These are phyloP conservation scores for Penicillium digitatum DNA, from an alignment of 2,329 filamentous ascomycete species.

Conservation along the genomic window DNA sequence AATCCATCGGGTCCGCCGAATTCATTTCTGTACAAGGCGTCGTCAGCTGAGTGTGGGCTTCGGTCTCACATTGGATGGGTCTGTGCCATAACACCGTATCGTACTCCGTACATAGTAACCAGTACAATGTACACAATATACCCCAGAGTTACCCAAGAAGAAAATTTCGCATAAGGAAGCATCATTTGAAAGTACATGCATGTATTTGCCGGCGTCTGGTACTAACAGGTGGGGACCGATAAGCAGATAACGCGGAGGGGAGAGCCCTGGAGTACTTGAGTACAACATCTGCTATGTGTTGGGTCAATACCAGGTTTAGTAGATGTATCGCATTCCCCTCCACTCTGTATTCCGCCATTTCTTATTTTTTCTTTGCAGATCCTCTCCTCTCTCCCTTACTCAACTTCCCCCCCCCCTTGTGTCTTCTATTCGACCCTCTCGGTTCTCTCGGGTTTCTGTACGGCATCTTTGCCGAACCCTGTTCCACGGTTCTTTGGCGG, in stretches of 20 bases:
- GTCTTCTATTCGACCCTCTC: background rate
- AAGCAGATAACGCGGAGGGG: constrained; percentile 6
- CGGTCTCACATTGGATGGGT: constrained; percentile 7
- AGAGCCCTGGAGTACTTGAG: background rate
- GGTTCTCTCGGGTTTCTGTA: constrained; percentile 9
- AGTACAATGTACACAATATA: background rate
- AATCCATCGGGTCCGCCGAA: no score
- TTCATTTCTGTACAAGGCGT: constrained; percentile 4
- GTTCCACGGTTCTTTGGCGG: constrained; percentile 20
- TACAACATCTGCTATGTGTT: constrained; percentile 4
- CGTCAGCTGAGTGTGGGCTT: constrained; percentile 14
- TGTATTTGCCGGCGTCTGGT: background rate
- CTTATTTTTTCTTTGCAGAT: background rate
- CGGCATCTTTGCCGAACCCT: background rate
- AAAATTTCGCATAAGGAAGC: background rate
- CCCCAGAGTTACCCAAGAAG: background rate
- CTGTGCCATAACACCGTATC: constrained; percentile 8
- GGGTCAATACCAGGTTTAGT: background rate
- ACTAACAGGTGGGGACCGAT: background rate
- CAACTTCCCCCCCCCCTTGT: background rate
- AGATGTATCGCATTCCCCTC: constrained; percentile 8
- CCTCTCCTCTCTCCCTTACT: background rate
- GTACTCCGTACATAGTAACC: background rate
- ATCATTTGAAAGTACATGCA: background rate
- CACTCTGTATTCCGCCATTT: constrained; percentile 8